A percentile compares a stretch with the other conserved stretches of the same genome.
These are phyloP conservation scores for Cyclospora cayetanensis DNA, from an alignment of 169 alveolate genomes.

Conservation along the genomic window DNA sequence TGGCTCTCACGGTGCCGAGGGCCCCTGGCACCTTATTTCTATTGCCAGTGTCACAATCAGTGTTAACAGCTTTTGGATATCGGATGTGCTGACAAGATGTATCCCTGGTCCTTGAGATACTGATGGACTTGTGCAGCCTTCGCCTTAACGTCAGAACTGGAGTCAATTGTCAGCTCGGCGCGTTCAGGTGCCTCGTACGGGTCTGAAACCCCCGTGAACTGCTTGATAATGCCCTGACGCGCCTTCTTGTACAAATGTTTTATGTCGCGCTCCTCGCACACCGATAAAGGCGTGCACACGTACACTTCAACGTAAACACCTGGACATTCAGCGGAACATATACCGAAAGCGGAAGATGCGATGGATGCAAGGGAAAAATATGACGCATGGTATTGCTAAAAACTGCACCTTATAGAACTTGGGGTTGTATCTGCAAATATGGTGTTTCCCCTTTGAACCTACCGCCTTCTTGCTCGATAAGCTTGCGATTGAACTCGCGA, in stretches of 20 bases:
- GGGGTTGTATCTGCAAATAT: too few relatives aligned
- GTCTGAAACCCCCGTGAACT: slow-evolving; percentile 73
- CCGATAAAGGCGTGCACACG: slow-evolving; percentile 72
- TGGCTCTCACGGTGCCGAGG: too few relatives aligned
- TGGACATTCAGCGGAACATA: neutral
- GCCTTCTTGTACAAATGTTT: slow-evolving; percentile 75
- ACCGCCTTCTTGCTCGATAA: slow-evolving; percentile 67
- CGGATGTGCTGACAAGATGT: neutral
- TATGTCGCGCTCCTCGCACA: slow-evolving; percentile 72
- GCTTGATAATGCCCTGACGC: slow-evolving; percentile 71
- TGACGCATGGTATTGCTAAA: too few relatives aligned
- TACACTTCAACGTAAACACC: slow-evolving; percentile 72
- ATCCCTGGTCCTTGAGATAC: slow-evolving; percentile 53
- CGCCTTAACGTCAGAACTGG: slow-evolving; percentile 52
- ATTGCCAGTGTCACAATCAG: too few relatives aligned
- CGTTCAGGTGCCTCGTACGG: slow-evolving; percentile 73
- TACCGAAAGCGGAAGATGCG: too few relatives aligned
- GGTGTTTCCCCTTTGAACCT: too few relatives aligned
- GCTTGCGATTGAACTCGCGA: slow-evolving; percentile 60
- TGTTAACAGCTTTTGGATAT: neutral
- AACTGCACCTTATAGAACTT: too few relatives aligned
- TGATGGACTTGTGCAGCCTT: slow-evolving; percentile 40
- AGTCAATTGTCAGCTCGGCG: slow-evolving; percentile 68
- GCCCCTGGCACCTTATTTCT: too few relatives aligned
- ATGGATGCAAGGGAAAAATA: too few relatives aligned